Conservation (phyloP, 2,329 filamentous ascomycete genomes). For the Aspergillus ruber region DNA sequence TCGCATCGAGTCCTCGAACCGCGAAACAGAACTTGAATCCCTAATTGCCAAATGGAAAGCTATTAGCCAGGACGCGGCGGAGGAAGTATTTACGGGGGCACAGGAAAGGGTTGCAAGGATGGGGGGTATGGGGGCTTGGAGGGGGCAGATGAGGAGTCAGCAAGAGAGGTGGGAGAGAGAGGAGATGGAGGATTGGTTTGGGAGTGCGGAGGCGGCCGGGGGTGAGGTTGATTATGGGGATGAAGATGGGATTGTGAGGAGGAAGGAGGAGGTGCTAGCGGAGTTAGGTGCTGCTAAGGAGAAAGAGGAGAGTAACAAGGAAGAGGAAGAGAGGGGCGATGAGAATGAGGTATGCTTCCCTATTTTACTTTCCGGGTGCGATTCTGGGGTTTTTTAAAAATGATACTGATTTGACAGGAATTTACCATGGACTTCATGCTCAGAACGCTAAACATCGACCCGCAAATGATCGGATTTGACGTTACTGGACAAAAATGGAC, state of each 20-base stretch:
- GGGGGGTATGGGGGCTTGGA: slow-evolving; percentile 57
- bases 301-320: slow-evolving; percentile 26
- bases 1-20: slow-evolving; percentile 40
- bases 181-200: slow-evolving; percentile 32
- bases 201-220: slow-evolving; percentile 27
- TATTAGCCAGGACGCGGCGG: slow-evolving; percentile 57
- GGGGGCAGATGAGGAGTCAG: slow-evolving; percentile 41
- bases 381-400: background rate
- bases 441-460: slow-evolving; percentile 57
- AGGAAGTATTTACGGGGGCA: slow-evolving; percentile 59
- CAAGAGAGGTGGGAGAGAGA: slow-evolving; percentile 34
- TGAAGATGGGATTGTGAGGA: slow-evolving; percentile 29
- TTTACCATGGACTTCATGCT: slow-evolving; percentile 69
- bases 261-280: slow-evolving; percentile 36
- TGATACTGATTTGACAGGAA: slow-evolving; percentile 35
- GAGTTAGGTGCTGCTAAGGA: slow-evolving; percentile 34
- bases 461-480: slow-evolving; percentile 59
- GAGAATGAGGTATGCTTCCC: slow-evolving; percentile 24
- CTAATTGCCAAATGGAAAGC: slow-evolving; percentile 57
- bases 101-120: slow-evolving; percentile 56
- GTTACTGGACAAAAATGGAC: slow-evolving; percentile 52
- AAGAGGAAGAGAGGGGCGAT: slow-evolving; percentile 26
- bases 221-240: slow-evolving; percentile 28
- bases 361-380: slow-evolving; percentile 5
- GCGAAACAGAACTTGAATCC: slow-evolving; percentile 50